Conservation (phyloP, 139 green algal species). For the Choricystis sp. region DNA sequence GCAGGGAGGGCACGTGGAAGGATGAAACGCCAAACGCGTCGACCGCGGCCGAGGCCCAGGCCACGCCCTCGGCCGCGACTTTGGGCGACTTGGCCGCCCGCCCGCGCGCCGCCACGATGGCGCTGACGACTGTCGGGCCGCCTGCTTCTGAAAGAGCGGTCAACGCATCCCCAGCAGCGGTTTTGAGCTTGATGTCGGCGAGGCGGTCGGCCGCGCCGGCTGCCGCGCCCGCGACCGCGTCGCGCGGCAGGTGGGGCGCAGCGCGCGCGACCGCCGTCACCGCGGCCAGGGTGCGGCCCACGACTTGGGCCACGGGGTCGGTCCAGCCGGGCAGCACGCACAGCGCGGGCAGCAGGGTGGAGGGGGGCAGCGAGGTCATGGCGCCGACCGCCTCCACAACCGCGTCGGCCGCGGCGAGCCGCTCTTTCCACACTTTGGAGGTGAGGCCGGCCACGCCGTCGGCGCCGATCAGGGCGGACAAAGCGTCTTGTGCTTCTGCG, state of each 20-base stretch:
- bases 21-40: background rate
- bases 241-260: background rate
- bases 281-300: background rate
- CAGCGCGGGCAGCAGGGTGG: background rate
- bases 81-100: too few relatives aligned
- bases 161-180: background rate
- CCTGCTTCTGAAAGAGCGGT: background rate
- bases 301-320: background rate
- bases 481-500: background rate
- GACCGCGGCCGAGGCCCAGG: background rate
- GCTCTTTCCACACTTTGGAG: background rate
- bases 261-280: too few relatives aligned
- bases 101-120: background rate
- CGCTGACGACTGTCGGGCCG: background rate
- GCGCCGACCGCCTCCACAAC: background rate
- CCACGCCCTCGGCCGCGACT: background rate
- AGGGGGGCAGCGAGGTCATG: background rate
- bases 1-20: too few relatives aligned
- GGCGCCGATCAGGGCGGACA: background rate
- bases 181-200: background rate
- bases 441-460: background rate
- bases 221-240: background rate
- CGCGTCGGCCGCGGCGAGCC: background rate
- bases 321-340: background rate
- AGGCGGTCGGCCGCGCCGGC: background rate